These are phyloP conservation scores for Botrytis medusae DNA, from an alignment of 2,329 filamentous ascomycete species.

Conservation along the genomic window DNA sequence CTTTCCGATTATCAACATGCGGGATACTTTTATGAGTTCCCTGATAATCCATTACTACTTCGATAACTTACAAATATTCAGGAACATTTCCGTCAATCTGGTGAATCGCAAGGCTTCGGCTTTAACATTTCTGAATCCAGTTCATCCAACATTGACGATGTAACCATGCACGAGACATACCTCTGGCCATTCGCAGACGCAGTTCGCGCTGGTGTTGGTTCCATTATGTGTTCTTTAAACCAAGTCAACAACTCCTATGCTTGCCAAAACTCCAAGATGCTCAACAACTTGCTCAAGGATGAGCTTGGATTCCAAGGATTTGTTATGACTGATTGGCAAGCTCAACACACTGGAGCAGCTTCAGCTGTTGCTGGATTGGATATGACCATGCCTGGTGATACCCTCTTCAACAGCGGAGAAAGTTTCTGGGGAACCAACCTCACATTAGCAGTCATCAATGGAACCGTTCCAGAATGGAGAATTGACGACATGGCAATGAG, in stretches of 20 bases:
- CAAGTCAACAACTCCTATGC: constrained; percentile 78
- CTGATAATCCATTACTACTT: constrained; percentile 44
- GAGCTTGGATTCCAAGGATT: constrained; percentile 82
- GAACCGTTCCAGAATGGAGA: constrained; percentile 82
- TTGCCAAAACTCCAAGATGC: constrained; percentile 75
- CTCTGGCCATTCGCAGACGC: constrained; percentile 58
- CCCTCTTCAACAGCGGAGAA: constrained; percentile 67
- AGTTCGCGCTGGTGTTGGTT: constrained; percentile 72
- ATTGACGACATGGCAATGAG: constrained; percentile 90
- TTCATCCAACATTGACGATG: constrained; percentile 57
- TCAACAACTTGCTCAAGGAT: constrained; percentile 75
- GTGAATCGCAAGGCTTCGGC: constrained; percentile 54
- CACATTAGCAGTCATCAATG: constrained; percentile 84
- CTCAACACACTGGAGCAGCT: constrained; percentile 37
- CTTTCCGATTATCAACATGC: not conserved
- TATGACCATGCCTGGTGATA: constrained; percentile 89
- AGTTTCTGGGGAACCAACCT: constrained; percentile 76
- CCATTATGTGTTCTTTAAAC: constrained; percentile 84
- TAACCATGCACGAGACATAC: constrained; percentile 61
- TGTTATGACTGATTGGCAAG: constrained; percentile 78
- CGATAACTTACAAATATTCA: constrained; percentile 44
- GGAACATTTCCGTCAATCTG: constrained; percentile 46
- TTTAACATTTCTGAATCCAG: constrained; percentile 61
- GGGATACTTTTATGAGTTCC: not conserved
- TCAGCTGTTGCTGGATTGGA: constrained; percentile 45